Evolutionary conservation across 192 early-diverging fungal genomes (phyloP).

Genomic region (Linnemannia exigua): DNA sequence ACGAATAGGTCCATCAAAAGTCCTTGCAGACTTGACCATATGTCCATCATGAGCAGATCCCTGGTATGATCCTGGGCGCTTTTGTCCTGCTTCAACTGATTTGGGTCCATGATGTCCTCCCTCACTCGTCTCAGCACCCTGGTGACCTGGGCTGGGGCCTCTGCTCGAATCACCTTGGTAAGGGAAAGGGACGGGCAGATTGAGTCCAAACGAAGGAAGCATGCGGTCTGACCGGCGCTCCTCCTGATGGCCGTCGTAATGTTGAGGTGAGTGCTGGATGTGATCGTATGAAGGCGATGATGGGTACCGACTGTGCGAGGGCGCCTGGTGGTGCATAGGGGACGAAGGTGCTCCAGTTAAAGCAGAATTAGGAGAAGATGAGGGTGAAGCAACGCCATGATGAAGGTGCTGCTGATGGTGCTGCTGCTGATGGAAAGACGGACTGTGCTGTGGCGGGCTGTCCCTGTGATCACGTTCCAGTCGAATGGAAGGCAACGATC

Average conservation of each 20-base stretch:
- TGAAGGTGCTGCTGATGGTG: constrained; percentile 27
- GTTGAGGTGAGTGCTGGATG: constrained; percentile 22
- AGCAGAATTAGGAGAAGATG: constrained; percentile 19
- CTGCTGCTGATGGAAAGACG: constrained; percentile 16
- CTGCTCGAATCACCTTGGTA: constrained; percentile 16
- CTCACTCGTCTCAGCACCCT: background rate
- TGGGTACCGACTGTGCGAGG: constrained; percentile 22
- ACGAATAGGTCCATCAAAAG: constrained; percentile 14
- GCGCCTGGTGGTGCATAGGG: constrained; percentile 26
- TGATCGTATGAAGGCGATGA: constrained; percentile 48
- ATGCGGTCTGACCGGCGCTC: constrained; percentile 51
- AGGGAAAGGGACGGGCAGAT: constrained; percentile 38
- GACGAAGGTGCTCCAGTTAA: constrained; percentile 15
- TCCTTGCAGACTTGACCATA: constrained; percentile 33
- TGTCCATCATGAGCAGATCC: constrained; percentile 35
- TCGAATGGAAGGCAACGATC: constrained; percentile 51
- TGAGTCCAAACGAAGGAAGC: constrained; percentile 51
- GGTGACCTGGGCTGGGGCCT: constrained; percentile 16
- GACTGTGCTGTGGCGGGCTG: constrained; percentile 9
- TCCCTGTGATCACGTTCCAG: constrained; percentile 35
- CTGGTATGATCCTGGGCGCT: constrained; percentile 43
- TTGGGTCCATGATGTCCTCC: constrained; percentile 3
- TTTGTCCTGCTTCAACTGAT: constrained; percentile 26
- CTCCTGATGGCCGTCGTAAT: constrained; percentile 29
- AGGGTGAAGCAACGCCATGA: constrained; percentile 14